Base-by-base conservation (phyloP, 2,329 filamentous ascomycete genomes). In the Neonectria punicea region DNA sequence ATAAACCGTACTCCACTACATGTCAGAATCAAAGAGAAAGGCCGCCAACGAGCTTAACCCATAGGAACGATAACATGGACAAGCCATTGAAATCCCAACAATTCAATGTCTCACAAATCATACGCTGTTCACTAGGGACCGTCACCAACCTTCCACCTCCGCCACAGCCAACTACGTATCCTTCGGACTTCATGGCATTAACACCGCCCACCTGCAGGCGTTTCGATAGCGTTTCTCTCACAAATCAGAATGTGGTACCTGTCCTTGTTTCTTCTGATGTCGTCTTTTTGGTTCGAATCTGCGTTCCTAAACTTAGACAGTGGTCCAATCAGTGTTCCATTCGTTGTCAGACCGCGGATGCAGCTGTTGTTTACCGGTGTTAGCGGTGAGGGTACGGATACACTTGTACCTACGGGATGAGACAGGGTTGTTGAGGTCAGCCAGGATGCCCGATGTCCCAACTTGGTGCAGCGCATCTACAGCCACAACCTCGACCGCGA, bases 381-480 rank as follows among this genome's bases (percentile, higher is more conserved):
- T 58, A 64, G 70, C 69, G 59, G 59, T 61, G 59, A 57, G 50
- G 51, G n/a, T 49, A 36, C 34, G 44, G 41, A 10, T 18, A 60
- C n/a, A 10, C 6, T 49, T 58, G 41, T 46, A 30, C 32, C 46
- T 51, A 39, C 9, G 39, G n/a, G 47, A 57, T 36, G 61, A 61
- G 63, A 56, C 46, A 58, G 39, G 63, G 44, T 55, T 11, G 47
- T 46, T 43, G 39, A 59, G 53, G 63, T 50, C 51, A 47, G 59
- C 56, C 53, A 58, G 55, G 65, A 53, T 64, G 11, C n/a, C 39
- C 39, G n/a, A 43, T 43, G 39, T 39, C 62, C 55, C 58, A 61
- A 51, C 39, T 53, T 53, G 44, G 56, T 28, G 43, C 51, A 57
- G 46, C 51, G 64, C 67, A 65, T 25, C 22, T 43, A 18, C 39